Evolutionary conservation across 169 alveolate genomes (phyloP), one percentile per base, ranked within the genome.

Genomic region (Plasmodium gonderi): DNA sequence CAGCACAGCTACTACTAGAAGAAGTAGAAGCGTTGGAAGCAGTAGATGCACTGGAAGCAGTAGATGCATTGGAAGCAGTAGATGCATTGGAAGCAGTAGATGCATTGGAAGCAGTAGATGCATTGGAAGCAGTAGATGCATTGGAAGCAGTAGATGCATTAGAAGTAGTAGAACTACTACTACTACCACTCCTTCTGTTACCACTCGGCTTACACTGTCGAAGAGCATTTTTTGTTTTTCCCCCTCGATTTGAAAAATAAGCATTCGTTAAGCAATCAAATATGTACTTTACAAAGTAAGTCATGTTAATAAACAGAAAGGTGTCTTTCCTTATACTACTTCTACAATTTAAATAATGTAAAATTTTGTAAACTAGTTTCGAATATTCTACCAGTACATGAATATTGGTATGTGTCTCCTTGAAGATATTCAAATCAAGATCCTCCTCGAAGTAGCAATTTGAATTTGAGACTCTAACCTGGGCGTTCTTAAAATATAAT

Each of bases 321-420:
- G 64, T 20, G 36, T 89, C 75, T 2, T 77, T 89, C 36, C 47
- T 40, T 65, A 17, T 17, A 8, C 47, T 67, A 11, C 29, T 65
- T 68, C 36, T 89, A 23, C 68, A 67, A 60, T 89, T 89, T 65
- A 60, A 33, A 68, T 77, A 76, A 5, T 38, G 6, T 51, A 89
- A 45, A 75, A 6, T 20, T 89, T 64, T 51, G 49, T 65, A 89
- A 8, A 89, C 36, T 4, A 78, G 0, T 76, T 47, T 68, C 6
- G 67, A 89, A 23, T 77, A 89, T 0, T 89, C 89, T n/a, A 77
- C 12, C 11, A 89, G 20, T 3, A 89, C 51, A n/a, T 54, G 60
- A 0, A 89, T 44, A 60, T 89, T 89, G 47, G 44, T 76, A 68
- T 45, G 45, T 9, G 36, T 47, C 47, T 89, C 78, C 7, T 89